phyloP scores from a whole-genome alignment of 2,329 filamentous ascomycete genomes.

The Coniella vitis region DNA sequence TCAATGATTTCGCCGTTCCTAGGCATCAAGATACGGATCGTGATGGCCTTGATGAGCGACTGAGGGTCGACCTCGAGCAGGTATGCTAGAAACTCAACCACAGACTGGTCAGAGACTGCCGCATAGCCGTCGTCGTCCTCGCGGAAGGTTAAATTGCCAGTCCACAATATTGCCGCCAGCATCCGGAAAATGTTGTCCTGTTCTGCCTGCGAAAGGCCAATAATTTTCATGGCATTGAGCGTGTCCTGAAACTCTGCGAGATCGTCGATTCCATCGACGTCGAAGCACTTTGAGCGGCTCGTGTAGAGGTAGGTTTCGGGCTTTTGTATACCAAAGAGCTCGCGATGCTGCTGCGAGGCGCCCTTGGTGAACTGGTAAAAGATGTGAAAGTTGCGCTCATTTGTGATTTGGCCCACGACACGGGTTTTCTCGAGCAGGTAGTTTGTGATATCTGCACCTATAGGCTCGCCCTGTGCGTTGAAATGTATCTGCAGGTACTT shows the following conservation, averaged over 20 bases:
- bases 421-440: slow-evolving; percentile 93
- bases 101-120: slow-evolving; percentile 77
- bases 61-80: slow-evolving; percentile 79
- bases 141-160: slow-evolving; percentile 84
- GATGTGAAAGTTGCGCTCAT: slow-evolving; percentile 98
- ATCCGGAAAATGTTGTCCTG: slow-evolving; percentile 97
- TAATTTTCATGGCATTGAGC: slow-evolving; percentile 87
- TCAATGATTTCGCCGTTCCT: slow-evolving; percentile 61
- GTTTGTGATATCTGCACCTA: slow-evolving; percentile 96
- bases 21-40: slow-evolving; percentile 74
- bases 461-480: slow-evolving; percentile 82
- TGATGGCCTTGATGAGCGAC: slow-evolving; percentile 79
- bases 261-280: slow-evolving; percentile 93
- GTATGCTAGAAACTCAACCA: slow-evolving; percentile 92
- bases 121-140: slow-evolving; percentile 90
- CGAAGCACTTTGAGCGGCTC: slow-evolving; percentile 86
- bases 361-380: slow-evolving; percentile 99
- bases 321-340: slow-evolving; percentile 83
- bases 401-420: slow-evolving; percentile 89
- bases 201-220: slow-evolving; percentile 79
- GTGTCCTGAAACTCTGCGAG: slow-evolving; percentile 83
- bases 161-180: slow-evolving; percentile 85
- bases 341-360: slow-evolving; percentile 77
- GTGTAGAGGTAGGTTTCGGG: slow-evolving; percentile 93
- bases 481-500: slow-evolving; percentile 98